Evolutionary conservation across 305 asterid species (phyloP), one percentile per base, ranked within the genome.

Genomic region (Euphrasia arctica): DNA sequence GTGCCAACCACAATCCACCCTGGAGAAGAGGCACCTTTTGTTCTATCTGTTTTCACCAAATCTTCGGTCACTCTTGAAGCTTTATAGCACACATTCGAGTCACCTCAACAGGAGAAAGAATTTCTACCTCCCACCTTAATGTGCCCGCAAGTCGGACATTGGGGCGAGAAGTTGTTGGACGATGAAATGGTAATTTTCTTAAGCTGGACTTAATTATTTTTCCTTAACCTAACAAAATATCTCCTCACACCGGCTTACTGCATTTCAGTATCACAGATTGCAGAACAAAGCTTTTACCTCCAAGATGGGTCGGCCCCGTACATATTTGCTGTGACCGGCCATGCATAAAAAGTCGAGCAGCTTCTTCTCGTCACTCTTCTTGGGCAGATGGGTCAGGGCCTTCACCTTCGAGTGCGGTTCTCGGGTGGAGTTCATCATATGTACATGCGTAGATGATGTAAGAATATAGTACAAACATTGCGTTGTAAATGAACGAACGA

Each of bases 11-110:
- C 99, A 0, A 88, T 94, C 72, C 96, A 94, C 76, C 99, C 99
- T 3, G 99, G 98, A 34, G 99, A 94, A 86, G 99, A 94, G 80
- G 98, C 99, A 0, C 99, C 99, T 12, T 88, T 94, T 72, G 97
- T 90, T 58, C 96, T 94, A 32, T 83, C 95, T 9, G 99, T 94
- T 43, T 94, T 94, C 80, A 94, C 98, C 59, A 94, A 90, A 77
- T 94, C 99, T 55, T 83, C 95, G 0, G 73, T 94, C 36, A 74
- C 82, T 47, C 95, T 90, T 32, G 99, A 94, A 80, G 84, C 97
- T 72, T 83, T 94, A 47, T 94, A 88, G 82, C 66, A 22, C 27
- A 11, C 45, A 39, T 39, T 18, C 55, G 74, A 57, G 71, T 69
- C 57, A 56, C 62, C 71, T 62, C 10, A 22, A 10, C 11, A 2